Percentiles rank a stretch among this genome's conserved stretches.
phyloP scores from a whole-genome alignment of 1,139 yeast species.

The Hansenula lynferdii region DNA sequence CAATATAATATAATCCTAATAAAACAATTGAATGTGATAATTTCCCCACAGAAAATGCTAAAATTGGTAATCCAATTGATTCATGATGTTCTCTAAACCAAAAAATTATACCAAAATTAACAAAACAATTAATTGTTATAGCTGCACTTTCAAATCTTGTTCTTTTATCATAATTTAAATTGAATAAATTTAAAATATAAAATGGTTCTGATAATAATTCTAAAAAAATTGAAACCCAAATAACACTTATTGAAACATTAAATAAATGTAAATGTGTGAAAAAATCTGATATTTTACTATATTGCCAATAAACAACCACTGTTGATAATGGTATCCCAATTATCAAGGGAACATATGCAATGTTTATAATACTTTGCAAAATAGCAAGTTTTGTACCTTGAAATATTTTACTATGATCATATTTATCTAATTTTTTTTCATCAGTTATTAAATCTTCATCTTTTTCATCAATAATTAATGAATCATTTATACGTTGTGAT shows the following conservation, averaged over 20 bases:
- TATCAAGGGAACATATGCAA: slow-evolving; percentile 61
- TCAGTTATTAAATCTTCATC: slow-evolving; percentile 7
- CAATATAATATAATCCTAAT: slow-evolving; percentile 30
- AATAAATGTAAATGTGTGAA: slow-evolving; percentile 29
- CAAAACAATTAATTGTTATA: slow-evolving; percentile 50
- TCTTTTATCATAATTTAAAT: slow-evolving; percentile 59
- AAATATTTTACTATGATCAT: slow-evolving; percentile 18
- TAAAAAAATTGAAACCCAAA: slow-evolving; percentile 50
- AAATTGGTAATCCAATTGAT: slow-evolving; percentile 48
- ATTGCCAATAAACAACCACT: slow-evolving; percentile 41
- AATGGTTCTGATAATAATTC: slow-evolving; percentile 76
- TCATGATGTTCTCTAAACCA: slow-evolving; percentile 24
- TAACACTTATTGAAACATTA: slow-evolving; percentile 33
- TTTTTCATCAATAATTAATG: slow-evolving; percentile 10
- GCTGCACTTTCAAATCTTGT: slow-evolving; percentile 68
- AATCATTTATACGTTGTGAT: slow-evolving; percentile 52
- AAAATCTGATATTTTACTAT: slow-evolving; percentile 32
- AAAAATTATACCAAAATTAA: slow-evolving; percentile 49
- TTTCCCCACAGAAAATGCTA: slow-evolving; percentile 77
- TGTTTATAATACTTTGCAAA: slow-evolving; percentile 59
- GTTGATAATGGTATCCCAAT: slow-evolving; percentile 58
- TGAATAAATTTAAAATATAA: slow-evolving; percentile 66
- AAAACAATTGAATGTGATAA: slow-evolving; percentile 55
- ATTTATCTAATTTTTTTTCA: slow-evolving; percentile 16
- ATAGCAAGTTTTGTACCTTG: slow-evolving; percentile 37